Conservation (phyloP, 371 early-diverging fungal species). For the Capniomyces stellatus region DNA sequence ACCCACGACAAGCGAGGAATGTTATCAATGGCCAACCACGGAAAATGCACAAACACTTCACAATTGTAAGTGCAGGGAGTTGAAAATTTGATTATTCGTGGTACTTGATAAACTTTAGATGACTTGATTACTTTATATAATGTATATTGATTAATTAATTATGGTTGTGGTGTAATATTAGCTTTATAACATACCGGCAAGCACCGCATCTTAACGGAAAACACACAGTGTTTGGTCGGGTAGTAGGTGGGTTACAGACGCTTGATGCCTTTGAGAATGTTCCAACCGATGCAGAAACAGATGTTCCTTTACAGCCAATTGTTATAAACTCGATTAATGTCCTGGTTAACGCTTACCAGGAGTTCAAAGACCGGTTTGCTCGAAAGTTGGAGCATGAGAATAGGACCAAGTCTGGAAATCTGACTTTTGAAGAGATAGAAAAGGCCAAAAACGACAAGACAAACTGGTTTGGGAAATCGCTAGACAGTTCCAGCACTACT, state of each 20-base stretch:
- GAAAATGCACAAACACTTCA: conserved; percentile 81
- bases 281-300: conserved; percentile 42
- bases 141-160: no score
- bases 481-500: no score
- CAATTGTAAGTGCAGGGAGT: no score
- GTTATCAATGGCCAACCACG: conserved; percentile 95
- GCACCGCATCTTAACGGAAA: conserved; percentile 89
- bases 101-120: no score
- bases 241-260: conserved; percentile 64
- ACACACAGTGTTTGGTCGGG: conserved; percentile 79
- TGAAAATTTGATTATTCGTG: no score
- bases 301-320: conserved; percentile 53
- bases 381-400: conserved; percentile 28
- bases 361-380: conserved; percentile 38
- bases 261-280: conserved; percentile 60
- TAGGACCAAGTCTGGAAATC: conserved; percentile 12
- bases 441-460: no score
- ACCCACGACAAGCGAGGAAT: conserved; percentile 74
- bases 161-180: no score
- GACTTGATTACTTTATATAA: no score
- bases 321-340: conserved; percentile 49
- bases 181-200: conserved; percentile 33
- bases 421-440: no score
- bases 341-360: conserved; percentile 71
- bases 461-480: no score